Conservation (phyloP, 352 stramenopile genomes). For the Phytophthora crassamura region DNA sequence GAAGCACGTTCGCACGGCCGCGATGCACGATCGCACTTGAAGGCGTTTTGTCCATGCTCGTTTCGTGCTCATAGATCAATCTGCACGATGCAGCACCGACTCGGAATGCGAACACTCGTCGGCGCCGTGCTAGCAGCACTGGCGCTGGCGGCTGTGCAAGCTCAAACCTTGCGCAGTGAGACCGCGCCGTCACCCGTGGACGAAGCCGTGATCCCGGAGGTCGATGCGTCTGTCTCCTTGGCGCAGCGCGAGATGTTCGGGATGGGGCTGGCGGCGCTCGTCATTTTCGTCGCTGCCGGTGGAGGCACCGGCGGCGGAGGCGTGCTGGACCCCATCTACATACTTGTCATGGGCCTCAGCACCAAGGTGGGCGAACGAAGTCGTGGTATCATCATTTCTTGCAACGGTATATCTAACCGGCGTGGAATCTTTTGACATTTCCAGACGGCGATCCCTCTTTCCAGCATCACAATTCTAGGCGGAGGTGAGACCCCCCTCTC, state of each 20-base stretch:
- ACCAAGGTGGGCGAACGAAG: slow-evolving; percentile 62
- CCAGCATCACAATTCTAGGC: slow-evolving; percentile 96
- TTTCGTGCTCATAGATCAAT: not conserved
- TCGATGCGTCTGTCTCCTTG: slow-evolving; percentile 26
- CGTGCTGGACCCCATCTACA: slow-evolving; percentile 97
- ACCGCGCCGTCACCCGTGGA: slow-evolving; percentile 1
- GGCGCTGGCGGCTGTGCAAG: not conserved
- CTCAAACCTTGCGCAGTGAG: slow-evolving; percentile 23
- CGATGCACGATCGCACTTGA: no score
- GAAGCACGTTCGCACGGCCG: no score
- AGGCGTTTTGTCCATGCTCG: not conserved
- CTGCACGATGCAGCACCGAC: slow-evolving; percentile 1
- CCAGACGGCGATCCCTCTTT: slow-evolving; percentile 93
- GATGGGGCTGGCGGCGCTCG: slow-evolving; percentile 59
- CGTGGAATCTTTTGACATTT: not conserved
- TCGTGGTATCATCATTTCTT: not conserved
- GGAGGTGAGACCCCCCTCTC: slow-evolving; percentile 40
- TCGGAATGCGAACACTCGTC: not conserved
- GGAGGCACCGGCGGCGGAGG: slow-evolving; percentile 93
- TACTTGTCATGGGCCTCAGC: slow-evolving; percentile 93
- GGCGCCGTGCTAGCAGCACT: not conserved
- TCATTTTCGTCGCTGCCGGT: slow-evolving; percentile 88
- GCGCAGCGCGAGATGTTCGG: slow-evolving; percentile 57
- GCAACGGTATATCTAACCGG: no score
- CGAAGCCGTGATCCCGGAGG: slow-evolving; percentile 17